phyloP scores from a whole-genome alignment of 805 yeast genomes.

The Wickerhamomyces rabaulensis region DNA sequence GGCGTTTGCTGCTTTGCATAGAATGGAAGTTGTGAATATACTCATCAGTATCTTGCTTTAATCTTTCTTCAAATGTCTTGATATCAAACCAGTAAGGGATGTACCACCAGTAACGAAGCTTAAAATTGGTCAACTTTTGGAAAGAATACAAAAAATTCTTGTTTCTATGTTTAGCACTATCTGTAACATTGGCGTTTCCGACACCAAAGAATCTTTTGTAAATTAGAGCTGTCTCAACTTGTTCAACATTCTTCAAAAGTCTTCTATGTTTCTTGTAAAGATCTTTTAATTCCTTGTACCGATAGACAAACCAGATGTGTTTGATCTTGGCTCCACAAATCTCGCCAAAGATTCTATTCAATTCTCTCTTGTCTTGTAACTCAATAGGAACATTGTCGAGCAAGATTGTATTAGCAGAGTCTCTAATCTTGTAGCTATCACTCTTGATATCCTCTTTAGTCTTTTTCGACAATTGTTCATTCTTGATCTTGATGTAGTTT shows the following conservation, averaged over 20 bases:
- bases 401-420: slow-evolving; percentile 30
- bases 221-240: slow-evolving; percentile 31
- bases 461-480: slow-evolving; percentile 31
- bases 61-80: not conserved
- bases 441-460: slow-evolving; percentile 9
- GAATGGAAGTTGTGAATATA: slow-evolving; percentile 7
- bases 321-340: slow-evolving; percentile 44
- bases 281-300: slow-evolving; percentile 32
- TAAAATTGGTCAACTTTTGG: slow-evolving; percentile 5
- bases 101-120: slow-evolving; percentile 10
- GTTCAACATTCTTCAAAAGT: slow-evolving; percentile 34
- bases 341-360: slow-evolving; percentile 20
- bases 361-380: slow-evolving; percentile 15
- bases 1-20: slow-evolving; percentile 8
- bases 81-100: not conserved
- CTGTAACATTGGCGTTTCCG: not conserved
- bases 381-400: slow-evolving; percentile 42
- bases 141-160: not conserved
- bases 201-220: slow-evolving; percentile 9
- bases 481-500: slow-evolving; percentile 43
- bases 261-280: slow-evolving; percentile 26
- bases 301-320: slow-evolving; percentile 54
- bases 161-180: not conserved
- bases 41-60: not conserved
- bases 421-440: slow-evolving; percentile 15